These are phyloP conservation scores for Kwoniella sp. DNA, from an alignment of 768 basidiomycete genomes.

Conservation along the genomic window DNA sequence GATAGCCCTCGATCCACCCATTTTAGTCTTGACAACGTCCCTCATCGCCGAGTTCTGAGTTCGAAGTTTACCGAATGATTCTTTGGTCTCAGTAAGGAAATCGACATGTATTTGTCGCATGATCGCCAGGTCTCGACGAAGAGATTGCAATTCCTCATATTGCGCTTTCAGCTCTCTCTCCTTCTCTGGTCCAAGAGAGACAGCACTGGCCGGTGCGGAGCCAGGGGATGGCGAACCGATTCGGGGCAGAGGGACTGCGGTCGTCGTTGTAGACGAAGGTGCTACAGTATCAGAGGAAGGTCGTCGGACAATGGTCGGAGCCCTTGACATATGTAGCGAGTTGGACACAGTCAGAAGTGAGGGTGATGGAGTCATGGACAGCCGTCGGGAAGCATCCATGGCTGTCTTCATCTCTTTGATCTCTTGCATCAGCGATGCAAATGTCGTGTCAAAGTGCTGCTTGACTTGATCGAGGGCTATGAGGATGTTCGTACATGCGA, in stretches of 20 bases:
- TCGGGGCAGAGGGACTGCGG: conserved; percentile 16
- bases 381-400: conserved; percentile 63
- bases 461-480: conserved; percentile 97
- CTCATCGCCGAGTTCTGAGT: conserved; percentile 84
- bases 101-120: conserved; percentile 94
- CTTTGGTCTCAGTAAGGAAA: conserved; percentile 89
- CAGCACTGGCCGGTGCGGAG: background rate
- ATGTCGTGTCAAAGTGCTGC: conserved; percentile 92
- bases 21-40: conserved; percentile 75
- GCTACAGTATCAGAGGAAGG: conserved; percentile 55
- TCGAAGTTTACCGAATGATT: conserved; percentile 73
- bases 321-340: conserved; percentile 62
- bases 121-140: conserved; percentile 87
- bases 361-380: conserved; percentile 58
- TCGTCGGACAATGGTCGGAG: conserved; percentile 54
- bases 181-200: conserved; percentile 58
- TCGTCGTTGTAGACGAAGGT: conserved; percentile 16
- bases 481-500: background rate
- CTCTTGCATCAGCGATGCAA: conserved; percentile 78
- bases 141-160: conserved; percentile 90
- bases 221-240: conserved; percentile 17
- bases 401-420: conserved; percentile 80
- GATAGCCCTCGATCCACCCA: conserved; percentile 82
- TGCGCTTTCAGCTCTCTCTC: conserved; percentile 84
- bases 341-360: conserved; percentile 33